Conservation (phyloP, 1,284 basidiomycete genomes). For the Puccinia hordei region DNA sequence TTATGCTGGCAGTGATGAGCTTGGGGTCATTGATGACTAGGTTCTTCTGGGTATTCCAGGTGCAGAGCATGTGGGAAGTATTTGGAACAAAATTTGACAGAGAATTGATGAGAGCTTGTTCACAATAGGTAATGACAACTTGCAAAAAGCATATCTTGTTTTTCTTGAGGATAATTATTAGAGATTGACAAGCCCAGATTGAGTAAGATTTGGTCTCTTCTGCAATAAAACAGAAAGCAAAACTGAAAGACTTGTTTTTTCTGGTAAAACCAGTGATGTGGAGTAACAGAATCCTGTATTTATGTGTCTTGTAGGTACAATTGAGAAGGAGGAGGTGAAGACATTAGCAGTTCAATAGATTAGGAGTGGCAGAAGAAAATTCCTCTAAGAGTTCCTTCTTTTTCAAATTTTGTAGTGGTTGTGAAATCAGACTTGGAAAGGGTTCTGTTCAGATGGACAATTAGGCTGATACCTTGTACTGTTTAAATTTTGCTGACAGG, state of each 20-base stretch:
- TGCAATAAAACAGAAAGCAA: conserved; percentile 7
- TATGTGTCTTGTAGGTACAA: conserved; percentile 17
- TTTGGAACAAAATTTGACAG: not conserved
- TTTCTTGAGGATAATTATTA: not conserved
- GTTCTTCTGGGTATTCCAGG: conserved; percentile 8
- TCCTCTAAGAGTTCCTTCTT: not conserved
- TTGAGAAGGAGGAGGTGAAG: not conserved
- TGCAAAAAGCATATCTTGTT: not conserved
- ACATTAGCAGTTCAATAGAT: too few relatives aligned
- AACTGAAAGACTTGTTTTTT: not conserved
- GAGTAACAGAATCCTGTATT: not conserved
- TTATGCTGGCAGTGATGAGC: too few relatives aligned
- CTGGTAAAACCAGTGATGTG: not conserved
- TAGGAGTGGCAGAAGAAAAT: not conserved
- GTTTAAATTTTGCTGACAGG: not conserved
- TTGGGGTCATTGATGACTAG: not conserved
- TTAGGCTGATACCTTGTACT: not conserved
- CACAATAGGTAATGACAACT: not conserved
- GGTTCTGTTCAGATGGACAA: not conserved
- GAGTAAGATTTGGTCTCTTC: not conserved
- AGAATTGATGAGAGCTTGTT: conserved; percentile 5
- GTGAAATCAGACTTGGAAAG: not conserved
- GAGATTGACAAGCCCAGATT: not conserved
- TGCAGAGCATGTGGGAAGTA: too few relatives aligned
- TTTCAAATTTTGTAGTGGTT: not conserved